Base-by-base conservation (phyloP, 164 flowering plant genomes). In the Magnolia officinalis region DNA sequence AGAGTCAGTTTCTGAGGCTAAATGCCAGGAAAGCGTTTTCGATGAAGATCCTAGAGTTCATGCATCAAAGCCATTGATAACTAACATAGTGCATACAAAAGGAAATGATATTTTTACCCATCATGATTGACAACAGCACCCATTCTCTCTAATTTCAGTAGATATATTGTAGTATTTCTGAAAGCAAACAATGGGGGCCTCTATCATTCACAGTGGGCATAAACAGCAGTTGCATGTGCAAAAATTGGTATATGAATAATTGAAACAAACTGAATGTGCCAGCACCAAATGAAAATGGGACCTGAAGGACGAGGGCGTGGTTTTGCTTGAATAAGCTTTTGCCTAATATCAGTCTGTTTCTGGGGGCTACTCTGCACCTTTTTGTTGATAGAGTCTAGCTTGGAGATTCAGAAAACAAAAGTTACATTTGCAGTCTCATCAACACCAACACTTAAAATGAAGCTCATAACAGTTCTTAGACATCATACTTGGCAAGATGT, bases 21-120 rank as follows among this genome's bases (percentile, higher is more conserved):
- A 84, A 83, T 96, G 98, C 99, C 99, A 96, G 23, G 91, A 92
- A 74, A 96, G 93, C 74, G 96, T 90, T 76, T 88, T 91, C 77
- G 97, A 79, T 75, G 93, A 86, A 37, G 90, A 87, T 82, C 85
- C 99, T 93, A 63, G 13, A 55, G 61, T 55, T 55, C 18, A 55
- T 55, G 61, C 18, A 55, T 55, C 18, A 55, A 55, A 55, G 13
- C 13, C 61, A 55, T 16, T 55, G 61, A 55, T 55, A 55, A 55
- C 0, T 55, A 55, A 55, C 61, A 55, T 10, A 10, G 11, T 55
- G 61, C 61, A 55, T 10, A 10, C 61, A 55, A 16, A 55, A 55
- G 13, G 61, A 10, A 55, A 16, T 10, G 16, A 55, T 55, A 55
- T 55, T 6, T 55, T 10, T 2, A 55, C 4, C 18, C 13, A 55